These are phyloP conservation scores for Amanita rubescens DNA, from an alignment of 768 basidiomycete genomes.

Conservation along the genomic window DNA sequence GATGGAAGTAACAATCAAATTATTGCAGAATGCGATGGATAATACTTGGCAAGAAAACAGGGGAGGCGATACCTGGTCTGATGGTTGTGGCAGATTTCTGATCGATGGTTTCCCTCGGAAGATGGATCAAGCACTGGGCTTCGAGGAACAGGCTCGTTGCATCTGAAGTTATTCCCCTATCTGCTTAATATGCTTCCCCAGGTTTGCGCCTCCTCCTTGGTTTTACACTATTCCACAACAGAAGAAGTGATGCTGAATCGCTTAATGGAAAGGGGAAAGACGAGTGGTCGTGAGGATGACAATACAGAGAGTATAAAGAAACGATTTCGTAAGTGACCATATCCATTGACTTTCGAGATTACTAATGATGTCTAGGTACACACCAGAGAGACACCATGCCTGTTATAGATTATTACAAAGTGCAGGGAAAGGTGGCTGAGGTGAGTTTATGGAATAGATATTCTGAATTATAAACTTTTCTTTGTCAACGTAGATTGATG, in stretches of 20 bases:
- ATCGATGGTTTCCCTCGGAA: conserved; percentile 97
- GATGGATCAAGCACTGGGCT: conserved; percentile 95
- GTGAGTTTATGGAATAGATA: conserved; percentile 32
- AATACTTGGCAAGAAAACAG: conserved; percentile 41
- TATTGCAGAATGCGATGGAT: conserved; percentile 89
- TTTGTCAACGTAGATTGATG: conserved; percentile 47
- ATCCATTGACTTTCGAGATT: background rate
- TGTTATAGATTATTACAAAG: conserved; percentile 78
- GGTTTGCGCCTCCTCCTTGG: conserved; percentile 76
- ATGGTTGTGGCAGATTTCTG: conserved; percentile 78
- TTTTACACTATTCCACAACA: conserved; percentile 82
- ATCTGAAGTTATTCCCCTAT: conserved; percentile 15
- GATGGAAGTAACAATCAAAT: conserved; percentile 93
- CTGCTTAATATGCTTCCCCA: conserved; percentile 17
- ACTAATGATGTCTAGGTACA: conserved; percentile 54
- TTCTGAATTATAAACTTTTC: background rate
- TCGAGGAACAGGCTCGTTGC: conserved; percentile 66
- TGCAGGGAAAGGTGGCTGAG: conserved; percentile 66
- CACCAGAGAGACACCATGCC: conserved; percentile 89
- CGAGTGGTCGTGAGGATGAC: conserved; percentile 93
- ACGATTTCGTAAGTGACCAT: conserved; percentile 74
- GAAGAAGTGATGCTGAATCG: conserved; percentile 84
- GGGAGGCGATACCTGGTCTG: conserved; percentile 51
- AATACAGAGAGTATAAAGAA: conserved; percentile 93
- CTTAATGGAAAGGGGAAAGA: conserved; percentile 85